Conservation (phyloP, 2,329 filamentous ascomycete species). For the Calonectria henricotiae region DNA sequence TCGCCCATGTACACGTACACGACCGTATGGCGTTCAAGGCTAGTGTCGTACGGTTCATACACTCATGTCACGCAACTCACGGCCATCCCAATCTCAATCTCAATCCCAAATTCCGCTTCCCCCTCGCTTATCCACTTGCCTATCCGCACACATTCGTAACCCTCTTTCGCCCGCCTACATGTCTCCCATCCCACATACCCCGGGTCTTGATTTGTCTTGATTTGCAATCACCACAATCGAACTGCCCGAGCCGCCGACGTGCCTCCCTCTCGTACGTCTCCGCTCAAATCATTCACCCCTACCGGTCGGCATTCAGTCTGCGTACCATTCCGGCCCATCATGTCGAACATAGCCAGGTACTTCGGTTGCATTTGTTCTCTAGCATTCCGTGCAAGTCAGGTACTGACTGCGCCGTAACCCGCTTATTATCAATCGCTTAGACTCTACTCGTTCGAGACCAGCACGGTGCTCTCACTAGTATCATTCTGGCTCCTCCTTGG, state of each 20-base stretch:
- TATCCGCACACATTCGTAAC: conserved; percentile 24
- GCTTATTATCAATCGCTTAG: conserved; percentile 24
- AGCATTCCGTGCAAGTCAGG: conserved; percentile 7
- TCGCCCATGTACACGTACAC: conserved; percentile 30
- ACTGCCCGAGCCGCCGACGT: conserved; percentile 26
- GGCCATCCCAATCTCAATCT: conserved; percentile 25
- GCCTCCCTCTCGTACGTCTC: conserved; percentile 29
- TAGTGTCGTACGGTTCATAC: conserved; percentile 31
- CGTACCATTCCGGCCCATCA: conserved; percentile 22
- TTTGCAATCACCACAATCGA: conserved; percentile 29
- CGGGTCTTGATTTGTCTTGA: conserved; percentile 24
- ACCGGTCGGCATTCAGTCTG: conserved; percentile 10
- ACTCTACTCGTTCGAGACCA: conserved; percentile 54
- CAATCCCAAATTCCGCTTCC: conserved; percentile 24
- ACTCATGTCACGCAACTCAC: conserved; percentile 35
- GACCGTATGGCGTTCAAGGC: not conserved
- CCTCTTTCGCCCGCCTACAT: conserved; percentile 11
- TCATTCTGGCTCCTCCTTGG: conserved; percentile 46
- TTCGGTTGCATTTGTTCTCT: conserved; percentile 1
- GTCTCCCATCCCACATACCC: conserved; percentile 15
- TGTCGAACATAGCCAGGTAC: conserved; percentile 25
- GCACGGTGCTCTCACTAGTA: conserved; percentile 58
- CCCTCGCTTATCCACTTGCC: conserved; percentile 22
- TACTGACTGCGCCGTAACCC: conserved; percentile 22
- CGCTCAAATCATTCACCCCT: conserved; percentile 19